Evolutionary conservation across 208 protist species (phyloP).

Genomic region (Trypanosoma melophagium): DNA sequence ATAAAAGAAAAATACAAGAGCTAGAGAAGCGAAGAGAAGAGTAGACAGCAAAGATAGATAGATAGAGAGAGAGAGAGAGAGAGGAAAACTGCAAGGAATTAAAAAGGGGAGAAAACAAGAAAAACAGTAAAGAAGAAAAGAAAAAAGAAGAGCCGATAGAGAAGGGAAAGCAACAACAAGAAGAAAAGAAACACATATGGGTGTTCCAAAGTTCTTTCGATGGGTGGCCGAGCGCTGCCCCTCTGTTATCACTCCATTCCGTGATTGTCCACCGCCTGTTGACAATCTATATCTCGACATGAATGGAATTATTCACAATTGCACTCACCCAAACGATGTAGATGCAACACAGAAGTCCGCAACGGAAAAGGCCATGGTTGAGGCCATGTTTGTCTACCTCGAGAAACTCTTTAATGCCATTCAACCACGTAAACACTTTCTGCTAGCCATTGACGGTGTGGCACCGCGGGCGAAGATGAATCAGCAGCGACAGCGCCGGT

Average conservation of each 20-base stretch:
- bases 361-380: slow-evolving; percentile 95
- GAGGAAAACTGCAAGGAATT: background rate
- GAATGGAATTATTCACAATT: slow-evolving; percentile 99
- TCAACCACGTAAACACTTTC: slow-evolving; percentile 95
- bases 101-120: background rate
- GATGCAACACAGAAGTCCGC: slow-evolving; percentile 73
- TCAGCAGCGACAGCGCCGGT: slow-evolving; percentile 98
- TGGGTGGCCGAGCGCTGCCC: slow-evolving; percentile 97
- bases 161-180: background rate
- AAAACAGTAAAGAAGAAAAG: background rate
- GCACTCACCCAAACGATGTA: slow-evolving; percentile 95
- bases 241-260: slow-evolving; percentile 89
- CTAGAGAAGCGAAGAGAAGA: background rate
- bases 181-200: slow-evolving; percentile 55
- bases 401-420: slow-evolving; percentile 96
- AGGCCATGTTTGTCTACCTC: slow-evolving; percentile 96
- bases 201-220: slow-evolving; percentile 96
- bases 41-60: background rate
- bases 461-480: slow-evolving; percentile 99
- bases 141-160: background rate
- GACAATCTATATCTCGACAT: slow-evolving; percentile 99
- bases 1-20: no score
- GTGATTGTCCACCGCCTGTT: slow-evolving; percentile 86
- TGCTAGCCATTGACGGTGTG: slow-evolving; percentile 97
- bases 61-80: background rate